Base-by-base conservation (phyloP, 345 rosid species). In the Camelina laxa region DNA sequence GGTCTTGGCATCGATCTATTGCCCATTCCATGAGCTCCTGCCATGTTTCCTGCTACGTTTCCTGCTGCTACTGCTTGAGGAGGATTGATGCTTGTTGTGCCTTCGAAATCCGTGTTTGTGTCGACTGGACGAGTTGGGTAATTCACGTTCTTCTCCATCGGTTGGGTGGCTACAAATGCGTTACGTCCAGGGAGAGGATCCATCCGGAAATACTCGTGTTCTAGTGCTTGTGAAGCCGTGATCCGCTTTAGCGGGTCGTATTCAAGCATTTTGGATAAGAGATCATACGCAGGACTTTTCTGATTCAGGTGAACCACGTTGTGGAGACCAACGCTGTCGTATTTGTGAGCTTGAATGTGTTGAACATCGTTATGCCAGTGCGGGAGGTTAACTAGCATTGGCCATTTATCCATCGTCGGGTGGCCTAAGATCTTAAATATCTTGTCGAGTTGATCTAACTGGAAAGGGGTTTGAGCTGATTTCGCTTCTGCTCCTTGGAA, bases 401-500 rank as follows among this genome's bases (percentile, higher is more conserved):
- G 97, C 98, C 99, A 96, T 86, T 96, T 96, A 30, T 96, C 99
- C 19, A 75, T 65, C 0, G 98, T 92, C 0, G 99, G 99, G 80
- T 92, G 99, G 49, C 99, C 99, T 72, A 96, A 72, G 76, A 96
- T 91, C 87, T 89, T 92, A 83, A 96, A 96, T 64, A 96, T 92
- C 94, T 92, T 96, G 86, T 96, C 99, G 16, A 96, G 97, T 70
- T 95, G 99, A 80, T 95, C 97, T 47, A 87, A 65, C 81, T 95
- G 99, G 84, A 95, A 95, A 65, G 99, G 99, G 80, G 87, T 89
- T 53, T 85, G 88, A 24, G 80, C 64, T 8, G 96, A 87, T 74
- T 95, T 95, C 35, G 94, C 99, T 78, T 95, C 98, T 55, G 90
- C 87, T 55, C 99, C 99, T 83, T 95, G 98, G 74, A 95, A 95